A percentile compares a stretch with the other conserved stretches of the same genome.
Conservation (phyloP, 2,329 filamentous ascomycete species). For the Aspergillus ibericus region DNA sequence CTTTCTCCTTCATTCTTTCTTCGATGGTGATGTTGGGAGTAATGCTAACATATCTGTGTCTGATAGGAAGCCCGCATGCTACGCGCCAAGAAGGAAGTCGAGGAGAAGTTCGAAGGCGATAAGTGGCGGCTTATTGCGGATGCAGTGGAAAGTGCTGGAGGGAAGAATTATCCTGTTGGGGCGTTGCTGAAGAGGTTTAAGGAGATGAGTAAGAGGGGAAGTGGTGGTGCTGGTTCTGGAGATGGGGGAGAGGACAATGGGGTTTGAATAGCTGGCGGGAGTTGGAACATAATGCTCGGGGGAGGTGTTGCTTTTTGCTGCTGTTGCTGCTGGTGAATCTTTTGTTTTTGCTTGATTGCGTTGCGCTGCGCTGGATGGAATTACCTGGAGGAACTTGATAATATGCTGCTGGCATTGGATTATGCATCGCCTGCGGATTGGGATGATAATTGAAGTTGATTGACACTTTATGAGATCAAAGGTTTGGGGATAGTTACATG, state of each 20-base stretch:
- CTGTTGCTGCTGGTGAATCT: no score
- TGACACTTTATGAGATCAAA: no score
- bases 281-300: no score
- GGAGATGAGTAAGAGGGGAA: slow-evolving; percentile 34
- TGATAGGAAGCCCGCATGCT: slow-evolving; percentile 32
- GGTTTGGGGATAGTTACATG: no score
- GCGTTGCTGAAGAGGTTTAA: slow-evolving; percentile 43
- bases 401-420: no score
- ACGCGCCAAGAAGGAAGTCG: slow-evolving; percentile 39
- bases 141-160: slow-evolving; percentile 30
- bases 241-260: background rate
- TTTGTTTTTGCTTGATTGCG: no score
- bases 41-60: background rate
- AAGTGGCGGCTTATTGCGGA: slow-evolving; percentile 43
- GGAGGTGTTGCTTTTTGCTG: no score
- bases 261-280: no score
- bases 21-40: background rate
- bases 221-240: background rate
- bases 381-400: no score
- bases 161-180: slow-evolving; percentile 33
- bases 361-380: no score
- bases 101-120: slow-evolving; percentile 39
- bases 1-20: background rate
- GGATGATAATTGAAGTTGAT: no score
- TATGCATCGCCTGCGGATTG: no score